Evolutionary conservation across 176 grass and related monocot genomes (phyloP).

Genomic region (Rhipidocladum racemiflorum): DNA sequence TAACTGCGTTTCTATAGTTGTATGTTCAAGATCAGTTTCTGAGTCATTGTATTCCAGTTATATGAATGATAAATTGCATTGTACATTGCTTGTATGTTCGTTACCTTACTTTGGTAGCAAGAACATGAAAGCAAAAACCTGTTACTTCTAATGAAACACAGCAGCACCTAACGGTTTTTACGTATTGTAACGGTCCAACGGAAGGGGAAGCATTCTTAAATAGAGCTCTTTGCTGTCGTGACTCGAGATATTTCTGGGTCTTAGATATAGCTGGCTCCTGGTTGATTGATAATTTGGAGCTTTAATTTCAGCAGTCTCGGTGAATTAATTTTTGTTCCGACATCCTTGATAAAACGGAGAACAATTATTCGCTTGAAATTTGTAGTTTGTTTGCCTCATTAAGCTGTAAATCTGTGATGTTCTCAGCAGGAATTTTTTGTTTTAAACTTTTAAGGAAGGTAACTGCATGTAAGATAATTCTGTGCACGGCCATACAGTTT

Average conservation of each 20-base stretch:
- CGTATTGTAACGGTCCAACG: constrained; percentile 14
- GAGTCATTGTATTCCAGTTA: constrained; percentile 11
- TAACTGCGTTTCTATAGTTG: too few relatives aligned
- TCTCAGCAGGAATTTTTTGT: background rate
- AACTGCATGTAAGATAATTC: background rate
- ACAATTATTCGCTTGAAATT: background rate
- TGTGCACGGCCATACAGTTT: background rate
- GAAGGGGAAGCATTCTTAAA: background rate
- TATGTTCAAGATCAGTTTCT: background rate
- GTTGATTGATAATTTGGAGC: background rate
- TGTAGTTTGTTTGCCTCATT: background rate
- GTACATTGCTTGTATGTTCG: background rate
- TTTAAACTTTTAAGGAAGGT: background rate
- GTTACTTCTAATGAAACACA: background rate
- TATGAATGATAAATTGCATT: constrained; percentile 1
- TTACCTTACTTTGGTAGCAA: constrained; percentile 1
- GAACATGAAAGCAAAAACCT: background rate
- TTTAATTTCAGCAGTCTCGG: background rate
- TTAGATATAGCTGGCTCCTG: background rate
- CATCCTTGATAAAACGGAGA: background rate
- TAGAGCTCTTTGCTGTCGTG: background rate
- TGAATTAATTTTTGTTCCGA: background rate
- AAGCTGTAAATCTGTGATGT: background rate
- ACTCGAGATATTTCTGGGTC: background rate
- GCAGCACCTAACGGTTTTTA: background rate